phyloP scores from a whole-genome alignment of 495 filamentous ascomycete genomes.

The Glutinoglossum americanum region DNA sequence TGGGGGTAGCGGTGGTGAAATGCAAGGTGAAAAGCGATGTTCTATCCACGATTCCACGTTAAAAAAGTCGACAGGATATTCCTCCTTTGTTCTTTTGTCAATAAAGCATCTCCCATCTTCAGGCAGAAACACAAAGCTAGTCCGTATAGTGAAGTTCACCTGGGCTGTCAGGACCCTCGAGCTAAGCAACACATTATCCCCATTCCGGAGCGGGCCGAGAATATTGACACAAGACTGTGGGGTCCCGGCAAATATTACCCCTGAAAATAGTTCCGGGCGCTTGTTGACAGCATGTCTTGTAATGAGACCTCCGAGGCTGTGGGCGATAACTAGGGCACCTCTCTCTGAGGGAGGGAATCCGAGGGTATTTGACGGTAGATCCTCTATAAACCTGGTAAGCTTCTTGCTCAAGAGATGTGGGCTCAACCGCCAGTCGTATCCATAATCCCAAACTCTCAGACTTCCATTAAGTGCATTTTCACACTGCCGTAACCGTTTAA shows the following conservation, averaged over 20 bases:
- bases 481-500: conserved; percentile 54
- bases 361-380: conserved; percentile 49
- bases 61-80: conserved; percentile 75
- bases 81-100: conserved; percentile 58
- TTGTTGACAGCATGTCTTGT: conserved; percentile 78
- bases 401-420: conserved; percentile 52
- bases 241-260: conserved; percentile 68
- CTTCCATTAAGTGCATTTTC: conserved; percentile 49
- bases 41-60: conserved; percentile 57
- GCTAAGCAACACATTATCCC: conserved; percentile 75
- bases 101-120: conserved; percentile 80
- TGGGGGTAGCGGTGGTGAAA: conserved; percentile 35
- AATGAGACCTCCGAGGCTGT: conserved; percentile 78
- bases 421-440: conserved; percentile 88
- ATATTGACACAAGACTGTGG: conserved; percentile 81
- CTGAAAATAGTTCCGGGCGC: conserved; percentile 67
- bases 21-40: conserved; percentile 57
- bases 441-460: conserved; percentile 70
- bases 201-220: conserved; percentile 72
- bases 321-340: conserved; percentile 68
- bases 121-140: conserved; percentile 65
- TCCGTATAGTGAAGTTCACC: conserved; percentile 84
- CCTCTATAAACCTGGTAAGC: conserved; percentile 49
- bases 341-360: conserved; percentile 24
- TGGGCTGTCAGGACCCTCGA: conserved; percentile 82